These are phyloP conservation scores for Kregervanrija pseudodelftensis DNA, from an alignment of 805 yeast species.

Conservation along the genomic window DNA sequence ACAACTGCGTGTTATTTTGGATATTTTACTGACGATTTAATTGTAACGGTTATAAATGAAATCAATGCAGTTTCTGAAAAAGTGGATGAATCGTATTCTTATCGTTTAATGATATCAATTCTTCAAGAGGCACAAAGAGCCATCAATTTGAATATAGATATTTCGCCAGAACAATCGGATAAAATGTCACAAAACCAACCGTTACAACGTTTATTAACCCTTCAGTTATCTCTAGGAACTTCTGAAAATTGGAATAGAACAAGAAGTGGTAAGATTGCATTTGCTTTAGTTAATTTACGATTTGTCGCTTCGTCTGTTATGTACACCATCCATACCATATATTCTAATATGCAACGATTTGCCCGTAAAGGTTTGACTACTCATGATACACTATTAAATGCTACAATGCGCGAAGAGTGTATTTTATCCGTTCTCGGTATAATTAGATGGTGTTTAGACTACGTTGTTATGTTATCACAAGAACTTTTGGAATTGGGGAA, in stretches of 20 bases:
- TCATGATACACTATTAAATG: constrained; percentile 36
- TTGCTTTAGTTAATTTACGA: constrained; percentile 61
- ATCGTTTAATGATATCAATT: constrained; percentile 34
- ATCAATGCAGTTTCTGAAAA: constrained; percentile 24
- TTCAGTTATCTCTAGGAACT: constrained; percentile 63
- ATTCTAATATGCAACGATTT: constrained; percentile 56
- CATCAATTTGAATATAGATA: constrained; percentile 63
- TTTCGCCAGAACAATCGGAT: constrained; percentile 68
- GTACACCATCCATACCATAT: constrained; percentile 51
- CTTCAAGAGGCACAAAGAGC: constrained; percentile 69
- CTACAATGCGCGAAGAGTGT: constrained; percentile 50
- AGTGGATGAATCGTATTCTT: constrained; percentile 19
- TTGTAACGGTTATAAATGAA: constrained; percentile 47
- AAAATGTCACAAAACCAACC: constrained; percentile 71
- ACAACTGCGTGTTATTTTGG: constrained; percentile 66
- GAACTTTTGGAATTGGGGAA: constrained; percentile 49
- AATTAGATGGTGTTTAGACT: constrained; percentile 80
- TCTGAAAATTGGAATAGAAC: constrained; percentile 30
- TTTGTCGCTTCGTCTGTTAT: constrained; percentile 64
- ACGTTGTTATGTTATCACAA: constrained; percentile 64
- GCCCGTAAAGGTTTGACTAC: constrained; percentile 46
- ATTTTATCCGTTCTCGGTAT: constrained; percentile 65
- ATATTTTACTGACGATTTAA: constrained; percentile 61
- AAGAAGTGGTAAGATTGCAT: constrained; percentile 43
- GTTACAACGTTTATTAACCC: constrained; percentile 60